Percentiles rank a stretch among this genome's conserved stretches.
Evolutionary conservation across 148 eudicot species (phyloP).

Genomic region (Camellia sinensis): DNA sequence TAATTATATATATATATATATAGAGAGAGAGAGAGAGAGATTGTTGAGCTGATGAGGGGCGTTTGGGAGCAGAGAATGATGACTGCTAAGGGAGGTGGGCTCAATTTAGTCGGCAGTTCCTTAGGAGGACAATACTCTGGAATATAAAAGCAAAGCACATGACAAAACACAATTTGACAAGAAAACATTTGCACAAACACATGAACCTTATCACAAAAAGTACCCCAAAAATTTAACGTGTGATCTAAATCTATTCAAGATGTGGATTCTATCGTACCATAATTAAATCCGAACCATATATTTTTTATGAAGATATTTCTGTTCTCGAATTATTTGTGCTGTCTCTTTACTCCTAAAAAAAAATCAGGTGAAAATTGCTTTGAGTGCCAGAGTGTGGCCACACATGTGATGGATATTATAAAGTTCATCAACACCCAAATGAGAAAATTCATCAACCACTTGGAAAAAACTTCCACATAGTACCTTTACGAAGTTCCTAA

Average conservation of each 20-base stretch:
- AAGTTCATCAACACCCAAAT: neutral
- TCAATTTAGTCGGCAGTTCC: neutral
- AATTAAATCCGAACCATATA: no score
- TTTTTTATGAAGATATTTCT: no score
- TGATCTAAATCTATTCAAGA: no score
- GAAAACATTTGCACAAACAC: neutral
- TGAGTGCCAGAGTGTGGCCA: neutral
- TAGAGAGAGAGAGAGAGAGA: constrained; percentile 1
- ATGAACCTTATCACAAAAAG: neutral
- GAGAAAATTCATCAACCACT: neutral
- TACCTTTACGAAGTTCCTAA: neutral
- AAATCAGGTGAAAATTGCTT: neutral
- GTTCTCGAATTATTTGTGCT: no score
- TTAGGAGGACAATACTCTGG: neutral
- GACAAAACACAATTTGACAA: neutral
- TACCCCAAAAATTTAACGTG: no score
- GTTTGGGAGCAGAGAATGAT: neutral
- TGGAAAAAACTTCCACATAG: constrained; percentile 7
- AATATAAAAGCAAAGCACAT: neutral
- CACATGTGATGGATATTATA: constrained; percentile 6
- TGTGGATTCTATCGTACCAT: no score
- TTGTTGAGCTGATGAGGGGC: neutral
- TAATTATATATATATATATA: neutral
- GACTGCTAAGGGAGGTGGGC: neutral
- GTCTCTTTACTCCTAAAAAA: neutral